Evolutionary conservation across 176 grass and related monocot species (phyloP), one percentile per base, ranked within the genome.

Genomic region (Phoenix roebelenii): DNA sequence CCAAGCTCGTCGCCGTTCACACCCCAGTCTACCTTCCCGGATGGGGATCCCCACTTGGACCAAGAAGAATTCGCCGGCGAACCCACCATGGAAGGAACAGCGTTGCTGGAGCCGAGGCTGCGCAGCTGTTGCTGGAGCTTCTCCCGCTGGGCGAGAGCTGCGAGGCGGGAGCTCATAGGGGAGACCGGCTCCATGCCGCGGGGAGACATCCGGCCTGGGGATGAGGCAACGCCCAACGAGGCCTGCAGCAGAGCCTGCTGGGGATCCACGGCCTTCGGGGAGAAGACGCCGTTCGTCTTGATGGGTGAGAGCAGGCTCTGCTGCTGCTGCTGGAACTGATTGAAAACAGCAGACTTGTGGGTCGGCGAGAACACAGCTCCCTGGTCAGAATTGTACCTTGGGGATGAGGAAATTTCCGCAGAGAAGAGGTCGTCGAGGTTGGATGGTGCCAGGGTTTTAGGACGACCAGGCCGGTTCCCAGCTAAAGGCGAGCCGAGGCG

Each of bases 361-460:
- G 83, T 78, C 14, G 86, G 83, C 1, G 86, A 84, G 74, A 82
- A 95, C 16, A 81, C 52, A 25, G 48, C 53, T 61, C 64, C 69
- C 79, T 89, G 90, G 48, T 95, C 90, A 67, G 68, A 82, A 59
- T 64, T 68, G 64, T 80, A 95, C 71, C 77, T 84, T 57, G 90
- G 90, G 2, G 76, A 72, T 57, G 81, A 80, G 18, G 77, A 67
- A 16, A 83, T 78, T 49, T 90, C 86, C 1, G 82, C 63, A 5
- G 82, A 70, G 74, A 82, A 90, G 58, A 95, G 76, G 48, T 95
- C 90, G 12, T 90, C 86, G 17, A 87, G 77, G 66, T 73, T 87
- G 18, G 86, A 56, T 25, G 80, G 71, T 50, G 71, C 71, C 29
- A 89, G 54, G 17, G 81, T 55, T 24, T 82, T 79, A 20, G 72